A percentile compares a stretch with the other conserved stretches of the same genome.
These are phyloP conservation scores for Podaxis pistillaris DNA, from an alignment of 768 basidiomycete species.

Conservation along the genomic window DNA sequence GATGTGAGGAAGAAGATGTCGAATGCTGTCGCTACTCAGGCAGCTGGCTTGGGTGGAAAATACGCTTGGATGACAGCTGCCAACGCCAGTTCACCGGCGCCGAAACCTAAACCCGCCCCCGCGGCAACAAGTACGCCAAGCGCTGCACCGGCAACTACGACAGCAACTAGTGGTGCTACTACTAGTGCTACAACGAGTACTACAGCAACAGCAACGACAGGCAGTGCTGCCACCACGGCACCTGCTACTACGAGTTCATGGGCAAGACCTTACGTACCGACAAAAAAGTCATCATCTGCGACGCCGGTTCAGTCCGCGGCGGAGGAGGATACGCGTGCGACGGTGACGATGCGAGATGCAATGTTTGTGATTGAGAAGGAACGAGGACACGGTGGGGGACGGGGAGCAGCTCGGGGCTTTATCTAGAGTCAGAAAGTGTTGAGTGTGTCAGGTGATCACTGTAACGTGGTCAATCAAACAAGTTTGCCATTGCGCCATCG, in stretches of 20 bases:
- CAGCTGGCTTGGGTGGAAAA: slow-evolving; percentile 79
- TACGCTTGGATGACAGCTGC: slow-evolving; percentile 89
- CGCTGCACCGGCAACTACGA: slow-evolving; percentile 23
- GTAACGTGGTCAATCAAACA: too few species aligned
- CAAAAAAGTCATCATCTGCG: slow-evolving; percentile 7
- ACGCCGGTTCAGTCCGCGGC: not conserved
- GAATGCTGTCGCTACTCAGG: slow-evolving; percentile 85
- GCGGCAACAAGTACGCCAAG: slow-evolving; percentile 29
- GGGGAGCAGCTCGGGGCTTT: slow-evolving; percentile 68
- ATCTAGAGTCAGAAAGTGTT: slow-evolving; percentile 19
- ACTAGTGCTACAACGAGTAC: slow-evolving; percentile 27
- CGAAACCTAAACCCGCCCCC: slow-evolving; percentile 22
- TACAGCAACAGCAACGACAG: slow-evolving; percentile 27
- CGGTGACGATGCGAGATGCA: slow-evolving; percentile 74
- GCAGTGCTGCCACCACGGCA: slow-evolving; percentile 26
- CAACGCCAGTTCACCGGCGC: slow-evolving; percentile 37
- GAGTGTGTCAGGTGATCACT: slow-evolving; percentile 7
- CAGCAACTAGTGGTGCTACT: slow-evolving; percentile 25
- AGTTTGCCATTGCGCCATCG: too few species aligned
- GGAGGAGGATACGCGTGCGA: slow-evolving; percentile 39
- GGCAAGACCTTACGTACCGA: slow-evolving; percentile 60
- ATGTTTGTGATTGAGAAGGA: slow-evolving; percentile 86
- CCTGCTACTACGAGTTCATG: slow-evolving; percentile 38
- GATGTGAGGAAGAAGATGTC: slow-evolving; percentile 91
- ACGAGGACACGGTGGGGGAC: slow-evolving; percentile 78